Percentiles rank a stretch among this genome's conserved stretches.
phyloP scores from a whole-genome alignment of 2,329 filamentous ascomycete genomes.

The Anthostomella pinea region DNA sequence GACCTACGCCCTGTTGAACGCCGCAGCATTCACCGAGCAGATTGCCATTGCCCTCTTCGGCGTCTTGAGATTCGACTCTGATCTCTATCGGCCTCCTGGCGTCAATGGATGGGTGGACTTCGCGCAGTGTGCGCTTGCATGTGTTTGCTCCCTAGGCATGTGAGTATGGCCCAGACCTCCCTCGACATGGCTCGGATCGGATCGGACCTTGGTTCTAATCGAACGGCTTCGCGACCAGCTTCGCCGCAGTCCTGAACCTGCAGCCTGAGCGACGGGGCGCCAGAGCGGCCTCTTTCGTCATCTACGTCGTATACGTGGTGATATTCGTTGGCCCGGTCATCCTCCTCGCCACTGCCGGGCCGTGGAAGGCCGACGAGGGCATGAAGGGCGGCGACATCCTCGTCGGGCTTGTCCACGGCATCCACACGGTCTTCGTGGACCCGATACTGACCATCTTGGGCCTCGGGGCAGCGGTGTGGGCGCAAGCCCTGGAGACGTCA shows the following conservation, averaged over 20 bases:
- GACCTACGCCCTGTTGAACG: slow-evolving; percentile 6
- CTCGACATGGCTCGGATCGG: background rate
- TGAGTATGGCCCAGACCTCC: background rate
- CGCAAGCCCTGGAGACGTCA: background rate
- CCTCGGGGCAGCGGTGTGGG: background rate
- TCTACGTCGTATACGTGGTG: background rate
- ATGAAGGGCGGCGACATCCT: slow-evolving; percentile 1
- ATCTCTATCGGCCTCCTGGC: background rate
- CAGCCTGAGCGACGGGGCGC: background rate
- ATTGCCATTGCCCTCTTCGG: slow-evolving; percentile 1
- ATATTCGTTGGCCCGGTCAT: background rate
- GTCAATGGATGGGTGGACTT: slow-evolving; percentile 4
- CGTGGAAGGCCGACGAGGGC: no score
- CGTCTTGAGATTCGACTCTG: background rate
- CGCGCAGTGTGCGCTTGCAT: background rate
- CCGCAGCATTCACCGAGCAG: slow-evolving; percentile 5
- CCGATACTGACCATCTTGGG: slow-evolving; percentile 1
- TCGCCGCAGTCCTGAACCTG: background rate
- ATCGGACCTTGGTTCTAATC: no score
- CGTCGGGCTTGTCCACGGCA: background rate
- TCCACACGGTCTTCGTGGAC: background rate
- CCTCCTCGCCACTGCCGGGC: background rate
- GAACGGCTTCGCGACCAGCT: no score
- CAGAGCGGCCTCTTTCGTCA: background rate
- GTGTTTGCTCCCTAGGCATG: slow-evolving; percentile 3